These are phyloP conservation scores for Aspergillus sojae DNA, from an alignment of 2,329 filamentous ascomycete species.

Conservation along the genomic window DNA sequence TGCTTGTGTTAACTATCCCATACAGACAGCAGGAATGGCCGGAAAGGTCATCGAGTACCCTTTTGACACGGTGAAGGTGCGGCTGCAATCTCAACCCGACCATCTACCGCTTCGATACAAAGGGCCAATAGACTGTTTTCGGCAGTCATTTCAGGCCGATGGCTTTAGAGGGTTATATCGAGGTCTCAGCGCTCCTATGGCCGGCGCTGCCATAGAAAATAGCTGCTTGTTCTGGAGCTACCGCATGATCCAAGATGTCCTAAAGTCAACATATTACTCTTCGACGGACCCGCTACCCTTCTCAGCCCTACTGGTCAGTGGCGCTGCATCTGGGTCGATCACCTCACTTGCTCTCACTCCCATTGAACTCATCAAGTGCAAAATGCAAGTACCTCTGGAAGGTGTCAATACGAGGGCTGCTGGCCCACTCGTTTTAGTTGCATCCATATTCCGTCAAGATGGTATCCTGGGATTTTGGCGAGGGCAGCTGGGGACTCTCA, in stretches of 20 bases:
- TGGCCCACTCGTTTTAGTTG: constrained; percentile 71
- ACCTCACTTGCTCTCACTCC: constrained; percentile 91
- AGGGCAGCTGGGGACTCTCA: constrained; percentile 88
- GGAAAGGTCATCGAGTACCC: constrained; percentile 98
- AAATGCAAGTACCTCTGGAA: constrained; percentile 77
- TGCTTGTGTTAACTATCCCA: neutral
- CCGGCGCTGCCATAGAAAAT: constrained; percentile 89
- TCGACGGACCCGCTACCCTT: constrained; percentile 66
- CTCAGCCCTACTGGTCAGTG: constrained; percentile 74
- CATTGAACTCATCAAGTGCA: constrained; percentile 97
- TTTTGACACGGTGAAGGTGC: constrained; percentile 97
- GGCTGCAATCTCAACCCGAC: constrained; percentile 92
- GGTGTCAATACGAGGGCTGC: constrained; percentile 50
- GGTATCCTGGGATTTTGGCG: constrained; percentile 91
- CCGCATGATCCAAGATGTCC: constrained; percentile 62
- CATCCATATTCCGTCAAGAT: constrained; percentile 77
- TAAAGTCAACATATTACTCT: constrained; percentile 66
- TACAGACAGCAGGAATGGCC: constrained; percentile 75
- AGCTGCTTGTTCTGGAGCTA: constrained; percentile 94
- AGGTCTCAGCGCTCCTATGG: constrained; percentile 86
- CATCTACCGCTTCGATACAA: constrained; percentile 77
- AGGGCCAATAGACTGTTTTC: constrained; percentile 91
- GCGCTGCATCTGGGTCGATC: constrained; percentile 83
- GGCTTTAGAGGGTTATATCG: constrained; percentile 84
- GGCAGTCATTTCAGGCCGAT: constrained; percentile 77